Evolutionary conservation across 495 filamentous ascomycete species (phyloP), one percentile per base, ranked within the genome.

Genomic region (Penicillium diatomitis): DNA sequence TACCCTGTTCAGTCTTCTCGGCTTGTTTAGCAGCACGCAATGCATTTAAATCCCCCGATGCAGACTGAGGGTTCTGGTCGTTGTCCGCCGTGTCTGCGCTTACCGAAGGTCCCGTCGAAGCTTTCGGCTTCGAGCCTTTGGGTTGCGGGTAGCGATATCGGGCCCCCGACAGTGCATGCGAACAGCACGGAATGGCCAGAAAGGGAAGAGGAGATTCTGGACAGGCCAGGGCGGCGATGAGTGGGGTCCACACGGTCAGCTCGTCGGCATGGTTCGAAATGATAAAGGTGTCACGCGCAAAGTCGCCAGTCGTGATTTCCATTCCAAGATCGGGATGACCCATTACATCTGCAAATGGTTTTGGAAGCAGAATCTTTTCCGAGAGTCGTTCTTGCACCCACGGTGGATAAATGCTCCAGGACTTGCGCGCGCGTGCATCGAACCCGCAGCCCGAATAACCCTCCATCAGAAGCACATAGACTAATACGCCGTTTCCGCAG

Each of bases 191-290:
- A 36, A 97, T 95, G 44, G 84, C 83, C 30, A 98, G 78, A 56
- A 96, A 98, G 0, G 90, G 86, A 3, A 66, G 44, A 2, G 66
- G 72, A 0, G 56, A 64, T 8, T 39, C 44, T 0, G 72, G 74
- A 43, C 77, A 84, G 12, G 86, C 87, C 2, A 87, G 69, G 31
- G 81, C 78, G 31, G 90, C 88, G 39, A 98, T 77, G 32, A 96
- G 76, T 1, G 92, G 94, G 1, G 94, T 96, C 92, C 92, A 98
- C 4, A 87, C 77, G 1, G 94, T 97, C 8, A 98, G 73, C 66
- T 98, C 89, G 62, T 98, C 92, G 20, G 92, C 88, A 60, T 97
- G 92, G 58, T 97, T 97, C 38, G 88, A 91, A 51, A 98, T 89
- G 46, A 98, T 86, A 57, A 98, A 98, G 0, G 88, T 95, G 31